phyloP scores from a whole-genome alignment of 345 rosid species.

The Eucalyptus cloeziana region DNA sequence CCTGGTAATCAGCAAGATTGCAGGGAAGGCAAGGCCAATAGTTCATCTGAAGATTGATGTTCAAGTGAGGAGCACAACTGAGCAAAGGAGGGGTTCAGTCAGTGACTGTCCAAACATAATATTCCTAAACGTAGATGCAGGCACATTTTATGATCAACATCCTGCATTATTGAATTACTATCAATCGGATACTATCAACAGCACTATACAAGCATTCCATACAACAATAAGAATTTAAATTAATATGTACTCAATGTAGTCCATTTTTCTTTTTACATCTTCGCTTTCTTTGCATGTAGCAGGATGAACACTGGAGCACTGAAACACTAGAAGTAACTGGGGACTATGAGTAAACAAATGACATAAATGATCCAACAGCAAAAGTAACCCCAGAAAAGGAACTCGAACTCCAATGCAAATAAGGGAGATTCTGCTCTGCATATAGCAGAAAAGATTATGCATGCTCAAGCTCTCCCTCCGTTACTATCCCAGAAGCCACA shows the following conservation, averaged over 20 bases:
- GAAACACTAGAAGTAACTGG: not conserved
- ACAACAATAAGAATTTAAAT: not conserved
- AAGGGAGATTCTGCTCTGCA: not conserved
- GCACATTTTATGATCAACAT: not conserved
- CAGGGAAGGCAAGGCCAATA: conserved; percentile 91
- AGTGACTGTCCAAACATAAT: not conserved
- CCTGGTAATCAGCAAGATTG: conserved; percentile 82
- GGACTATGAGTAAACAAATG: not conserved
- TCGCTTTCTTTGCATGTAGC: not conserved
- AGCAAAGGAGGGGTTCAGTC: not conserved
- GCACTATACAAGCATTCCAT: not conserved
- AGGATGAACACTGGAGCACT: not conserved
- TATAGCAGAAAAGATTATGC: not conserved
- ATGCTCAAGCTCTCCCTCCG: not conserved
- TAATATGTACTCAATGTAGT: not conserved
- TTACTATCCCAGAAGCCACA: not conserved
- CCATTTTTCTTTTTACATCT: not conserved
- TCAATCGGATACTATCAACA: not conserved
- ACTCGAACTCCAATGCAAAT: not conserved
- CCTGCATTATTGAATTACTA: not conserved
- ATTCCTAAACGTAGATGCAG: not conserved
- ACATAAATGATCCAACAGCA: not conserved
- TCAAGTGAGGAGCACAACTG: conserved; percentile 90
- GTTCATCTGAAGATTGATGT: conserved; percentile 96
- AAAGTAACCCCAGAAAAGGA: not conserved